Conservation (phyloP, 768 basidiomycete species). For the Hericium alpestre region DNA sequence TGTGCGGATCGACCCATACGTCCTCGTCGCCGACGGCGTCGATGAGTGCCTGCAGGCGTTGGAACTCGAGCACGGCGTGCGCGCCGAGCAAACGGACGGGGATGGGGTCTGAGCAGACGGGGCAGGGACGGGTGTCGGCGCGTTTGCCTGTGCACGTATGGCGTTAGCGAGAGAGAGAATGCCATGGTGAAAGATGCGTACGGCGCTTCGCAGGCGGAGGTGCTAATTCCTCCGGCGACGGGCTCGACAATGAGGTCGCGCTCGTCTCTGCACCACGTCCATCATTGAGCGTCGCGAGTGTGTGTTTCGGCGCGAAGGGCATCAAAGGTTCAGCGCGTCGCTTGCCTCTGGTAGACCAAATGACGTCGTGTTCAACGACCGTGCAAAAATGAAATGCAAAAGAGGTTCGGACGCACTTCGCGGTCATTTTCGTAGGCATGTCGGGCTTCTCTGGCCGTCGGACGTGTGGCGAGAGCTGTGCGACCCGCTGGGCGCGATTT, state of each 20-base stretch:
- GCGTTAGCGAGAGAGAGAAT: background rate
- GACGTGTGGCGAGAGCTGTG: background rate
- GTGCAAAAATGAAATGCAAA: too few relatives aligned
- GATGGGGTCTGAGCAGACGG: constrained; percentile 62
- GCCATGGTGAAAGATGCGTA: background rate
- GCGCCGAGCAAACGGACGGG: constrained; percentile 59
- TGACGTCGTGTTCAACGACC: too few relatives aligned
- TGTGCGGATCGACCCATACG: constrained; percentile 34
- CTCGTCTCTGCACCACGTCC: too few relatives aligned
- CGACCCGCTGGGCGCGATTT: background rate
- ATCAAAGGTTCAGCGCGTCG: too few relatives aligned
- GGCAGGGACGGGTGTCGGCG: constrained; percentile 67
- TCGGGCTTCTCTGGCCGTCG: too few relatives aligned
- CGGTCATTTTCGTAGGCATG: background rate
- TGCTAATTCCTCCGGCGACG: background rate
- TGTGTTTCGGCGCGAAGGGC: too few relatives aligned
- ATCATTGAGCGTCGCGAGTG: too few relatives aligned
- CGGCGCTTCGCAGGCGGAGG: background rate
- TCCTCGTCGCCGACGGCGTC: constrained; percentile 52
- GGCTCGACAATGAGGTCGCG: background rate
- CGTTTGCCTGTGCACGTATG: constrained; percentile 39
- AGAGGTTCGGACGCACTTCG: background rate
- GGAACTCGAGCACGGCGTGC: constrained; percentile 56
- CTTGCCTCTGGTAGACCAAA: too few relatives aligned
- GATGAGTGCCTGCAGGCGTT: constrained; percentile 61